Base-by-base conservation (phyloP, 1,139 yeast genomes). In the Hanseniaspora uvarum region DNA sequence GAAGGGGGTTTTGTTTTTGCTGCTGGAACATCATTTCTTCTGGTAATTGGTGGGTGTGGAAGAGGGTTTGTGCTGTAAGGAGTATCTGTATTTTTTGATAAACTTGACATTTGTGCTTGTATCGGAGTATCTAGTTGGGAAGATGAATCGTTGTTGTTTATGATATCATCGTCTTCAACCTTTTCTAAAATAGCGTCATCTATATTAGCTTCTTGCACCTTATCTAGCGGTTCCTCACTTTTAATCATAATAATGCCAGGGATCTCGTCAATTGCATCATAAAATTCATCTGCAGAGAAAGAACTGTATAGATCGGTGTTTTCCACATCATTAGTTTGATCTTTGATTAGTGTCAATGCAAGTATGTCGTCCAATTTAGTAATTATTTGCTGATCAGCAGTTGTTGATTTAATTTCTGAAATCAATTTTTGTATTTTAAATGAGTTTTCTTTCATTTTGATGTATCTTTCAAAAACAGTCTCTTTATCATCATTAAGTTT, bases 1-100 rank as follows among this genome's bases (percentile, higher is more conserved):
- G 94, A 83, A 5, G 96, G 96, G 2, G 97, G 97, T 0, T 80
- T 71, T 46, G 80, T 76, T 0, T 72, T 72, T 55, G 88, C 77
- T 18, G 72, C 71, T 2, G 79, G 78, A n/a, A 89, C 73, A 54
- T 78, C 85, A 31, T 68, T 64, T 54, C 89, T 76, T 55, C 95
- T 77, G 24, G 66, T 60, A 7, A 86, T 70, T 14, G 38, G 28
- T 8, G 31, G 2, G 19, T 26, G 50, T 14, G 52, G 54, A 5
- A 45, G 31, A 2, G 54, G 54, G 23, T 34, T 19, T 2, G 23
- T 26, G 23, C 5, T 41, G 5, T 1, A 16, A 1, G 14, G 16
- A 18, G 21, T 10, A 16, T 28, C 34, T 5, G 24, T 41, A 18
- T 26, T 31, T 8, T 26, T 49, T 11, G 37, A 44, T 1, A 24